Conservation (phyloP, 2,329 filamentous ascomycete species). For the Cercospora sojina region DNA sequence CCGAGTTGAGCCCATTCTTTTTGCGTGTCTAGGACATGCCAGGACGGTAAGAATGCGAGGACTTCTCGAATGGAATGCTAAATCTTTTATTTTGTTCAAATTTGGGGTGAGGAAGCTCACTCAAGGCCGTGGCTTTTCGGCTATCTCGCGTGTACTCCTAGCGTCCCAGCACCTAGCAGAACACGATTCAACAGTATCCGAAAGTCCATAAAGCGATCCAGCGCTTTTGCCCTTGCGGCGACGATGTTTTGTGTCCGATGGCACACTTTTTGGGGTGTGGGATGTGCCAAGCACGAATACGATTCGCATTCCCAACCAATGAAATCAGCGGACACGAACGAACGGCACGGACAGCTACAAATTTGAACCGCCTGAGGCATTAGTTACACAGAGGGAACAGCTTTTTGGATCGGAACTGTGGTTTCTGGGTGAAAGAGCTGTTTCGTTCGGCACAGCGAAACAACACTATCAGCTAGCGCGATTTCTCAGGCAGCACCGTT, state of each 20-base stretch:
- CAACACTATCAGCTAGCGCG: neutral
- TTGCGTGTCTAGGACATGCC: neutral
- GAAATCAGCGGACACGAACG: neutral
- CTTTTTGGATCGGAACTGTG: neutral
- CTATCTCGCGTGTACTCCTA: too few relatives aligned
- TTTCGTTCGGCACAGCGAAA: neutral
- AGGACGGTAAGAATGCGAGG: neutral
- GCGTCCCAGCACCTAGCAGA: too few relatives aligned
- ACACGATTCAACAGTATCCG: too few relatives aligned
- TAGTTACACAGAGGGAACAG: neutral
- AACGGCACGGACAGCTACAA: neutral
- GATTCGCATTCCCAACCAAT: neutral
- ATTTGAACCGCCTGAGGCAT: neutral
- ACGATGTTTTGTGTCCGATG: neutral
- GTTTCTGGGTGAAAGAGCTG: neutral
- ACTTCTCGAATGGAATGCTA: too few relatives aligned
- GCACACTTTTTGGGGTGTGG: neutral
- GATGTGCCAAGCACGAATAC: conserved; percentile 1
- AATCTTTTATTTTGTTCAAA: too few relatives aligned
- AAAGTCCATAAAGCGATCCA: too few relatives aligned
- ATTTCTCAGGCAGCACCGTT: neutral
- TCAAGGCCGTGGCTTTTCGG: too few relatives aligned
- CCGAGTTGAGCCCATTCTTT: conserved; percentile 4
- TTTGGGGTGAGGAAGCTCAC: too few relatives aligned
- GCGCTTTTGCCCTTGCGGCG: neutral